Percentiles rank a stretch among this genome's conserved stretches.
Evolutionary conservation across 768 basidiomycete species (phyloP).

Genomic region (Leccinum subtestaceum): DNA sequence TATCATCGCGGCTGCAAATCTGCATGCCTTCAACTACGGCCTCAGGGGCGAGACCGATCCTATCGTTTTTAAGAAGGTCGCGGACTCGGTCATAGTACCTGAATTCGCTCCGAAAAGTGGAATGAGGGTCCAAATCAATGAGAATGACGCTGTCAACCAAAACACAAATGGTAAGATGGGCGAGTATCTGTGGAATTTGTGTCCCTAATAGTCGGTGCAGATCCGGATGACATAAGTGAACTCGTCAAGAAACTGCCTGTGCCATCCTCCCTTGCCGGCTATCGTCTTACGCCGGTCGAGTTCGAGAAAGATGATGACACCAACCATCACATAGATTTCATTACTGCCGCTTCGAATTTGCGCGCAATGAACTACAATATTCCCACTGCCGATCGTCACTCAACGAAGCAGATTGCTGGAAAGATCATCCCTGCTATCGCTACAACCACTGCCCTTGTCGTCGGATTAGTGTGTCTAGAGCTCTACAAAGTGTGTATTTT

Average conservation of each 20-base stretch:
- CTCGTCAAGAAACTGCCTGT: constrained; percentile 72
- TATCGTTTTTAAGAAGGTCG: constrained; percentile 76
- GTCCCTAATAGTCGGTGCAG: constrained; percentile 29
- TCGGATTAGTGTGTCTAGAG: constrained; percentile 94
- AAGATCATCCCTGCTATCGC: constrained; percentile 99
- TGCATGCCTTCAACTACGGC: constrained; percentile 98
- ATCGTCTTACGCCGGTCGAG: constrained; percentile 90
- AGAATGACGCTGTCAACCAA: constrained; percentile 82
- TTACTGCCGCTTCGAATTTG: constrained; percentile 95
- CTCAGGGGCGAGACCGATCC: constrained; percentile 85
- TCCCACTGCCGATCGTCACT: constrained; percentile 79
- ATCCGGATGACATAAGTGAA: constrained; percentile 49
- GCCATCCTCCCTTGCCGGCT: constrained; percentile 93
- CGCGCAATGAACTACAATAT: constrained; percentile 96
- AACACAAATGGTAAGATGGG: constrained; percentile 28
- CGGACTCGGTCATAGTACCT: constrained; percentile 80
- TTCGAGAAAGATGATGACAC: constrained; percentile 99
- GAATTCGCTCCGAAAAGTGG: constrained; percentile 93
- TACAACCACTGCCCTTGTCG: constrained; percentile 94
- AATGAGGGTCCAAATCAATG: constrained; percentile 89
- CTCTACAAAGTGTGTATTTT: constrained; percentile 77
- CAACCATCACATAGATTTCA: constrained; percentile 98
- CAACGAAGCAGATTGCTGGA: constrained; percentile 96
- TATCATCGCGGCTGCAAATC: constrained; percentile 90
- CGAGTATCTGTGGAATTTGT: neutral